Evolutionary conservation across 371 early-diverging fungal genomes (phyloP), one percentile per base, ranked within the genome.

Genomic region (Mucor lusitanicus): DNA sequence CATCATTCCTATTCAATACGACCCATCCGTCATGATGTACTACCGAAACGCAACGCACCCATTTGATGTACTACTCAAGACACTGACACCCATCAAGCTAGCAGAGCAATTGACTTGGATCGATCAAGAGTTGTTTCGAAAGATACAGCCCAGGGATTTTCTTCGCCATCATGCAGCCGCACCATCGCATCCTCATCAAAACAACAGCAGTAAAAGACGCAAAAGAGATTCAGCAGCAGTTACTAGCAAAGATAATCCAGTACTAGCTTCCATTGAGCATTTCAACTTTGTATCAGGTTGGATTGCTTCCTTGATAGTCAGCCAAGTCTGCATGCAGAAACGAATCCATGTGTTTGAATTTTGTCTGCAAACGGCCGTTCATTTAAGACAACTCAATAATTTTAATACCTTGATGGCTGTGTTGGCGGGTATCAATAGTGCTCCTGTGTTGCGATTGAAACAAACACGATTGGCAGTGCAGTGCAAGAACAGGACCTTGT

Each of bases 361-460:
- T 61, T 85, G 86, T 56, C 81, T 90, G 71, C 77, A 79, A 19
- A 72, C 89, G 27, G 90, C 92, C 27, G 80, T 83, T 15, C 86
- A 90, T 33, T 71, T 83, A 4, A 74, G 90, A 25, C 67, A 90
- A 21, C 75, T 78, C 33, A 86, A 87, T 61, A 92, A 92, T 68
- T 92, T 84, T 62, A 91, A 89, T 58, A 84, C 91, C 1, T 60
- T 86, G 21, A 91, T 91, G 91, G 91, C 92, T 8, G 75, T 92
- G 33, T 70, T 92, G 57, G 90, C 91, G 3, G 92, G 91, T 6
- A 78, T 92, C 64, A 91, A 90, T 64, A 87, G 83, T 54, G 89
- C 91, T 0, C 72, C 90, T 6, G 84, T 92, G 25, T 74, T 83
- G 0, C 76, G 92, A 23, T 71, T 92, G 27, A 83, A 80, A 50